Percentiles rank a stretch among this genome's conserved stretches.
Conservation (phyloP, 78 protist genomes). For the Dictyostelium purpureum region DNA sequence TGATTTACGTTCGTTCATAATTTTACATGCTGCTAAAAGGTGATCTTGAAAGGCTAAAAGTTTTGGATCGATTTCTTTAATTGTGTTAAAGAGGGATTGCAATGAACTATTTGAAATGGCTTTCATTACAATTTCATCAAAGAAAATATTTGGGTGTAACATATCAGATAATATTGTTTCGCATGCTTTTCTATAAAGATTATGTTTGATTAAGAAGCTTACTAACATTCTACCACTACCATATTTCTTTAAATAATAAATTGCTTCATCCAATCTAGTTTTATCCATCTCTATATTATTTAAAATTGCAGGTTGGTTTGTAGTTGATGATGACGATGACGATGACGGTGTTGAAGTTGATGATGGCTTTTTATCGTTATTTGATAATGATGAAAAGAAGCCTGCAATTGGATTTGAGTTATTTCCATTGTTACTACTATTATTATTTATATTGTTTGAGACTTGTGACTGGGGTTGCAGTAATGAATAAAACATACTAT, state of each 20-base stretch:
- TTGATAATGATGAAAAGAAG: constrained; percentile 7
- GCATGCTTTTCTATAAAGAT: constrained; percentile 41
- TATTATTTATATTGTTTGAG: background rate
- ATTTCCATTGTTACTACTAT: background rate
- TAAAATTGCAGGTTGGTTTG: background rate
- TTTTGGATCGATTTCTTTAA: constrained; percentile 45
- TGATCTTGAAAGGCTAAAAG: constrained; percentile 22
- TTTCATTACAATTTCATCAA: constrained; percentile 59
- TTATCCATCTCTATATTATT: constrained; percentile 14
- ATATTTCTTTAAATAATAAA: constrained; percentile 66
- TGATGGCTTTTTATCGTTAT: background rate
- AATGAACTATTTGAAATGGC: constrained; percentile 4
- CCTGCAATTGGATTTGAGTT: constrained; percentile 1
- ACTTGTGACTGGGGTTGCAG: constrained; percentile 16
- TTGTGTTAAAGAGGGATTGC: background rate
- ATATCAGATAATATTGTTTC: background rate
- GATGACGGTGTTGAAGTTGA: background rate
- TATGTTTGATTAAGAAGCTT: constrained; percentile 55
- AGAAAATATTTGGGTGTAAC: constrained; percentile 4
- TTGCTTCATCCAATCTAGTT: constrained; percentile 43
- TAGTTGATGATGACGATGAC: background rate
- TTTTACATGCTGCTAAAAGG: constrained; percentile 63
- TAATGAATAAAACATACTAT: constrained; percentile 12
- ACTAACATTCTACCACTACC: constrained; percentile 54
- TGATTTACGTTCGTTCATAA: constrained; percentile 39